Base-by-base conservation (phyloP, 768 basidiomycete genomes). In the Leccinum pellstonianum region DNA sequence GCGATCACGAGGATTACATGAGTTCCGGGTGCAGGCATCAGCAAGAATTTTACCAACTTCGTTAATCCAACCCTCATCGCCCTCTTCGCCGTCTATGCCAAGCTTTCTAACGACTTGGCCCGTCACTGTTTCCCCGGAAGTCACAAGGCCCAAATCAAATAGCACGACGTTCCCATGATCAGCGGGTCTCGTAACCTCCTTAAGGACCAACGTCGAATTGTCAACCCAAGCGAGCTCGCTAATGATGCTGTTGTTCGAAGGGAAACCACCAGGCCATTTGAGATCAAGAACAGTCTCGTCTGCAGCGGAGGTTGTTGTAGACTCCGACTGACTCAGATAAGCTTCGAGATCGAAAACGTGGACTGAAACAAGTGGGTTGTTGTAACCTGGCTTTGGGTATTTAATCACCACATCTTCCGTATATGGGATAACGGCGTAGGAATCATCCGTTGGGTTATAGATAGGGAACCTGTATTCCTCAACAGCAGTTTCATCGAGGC, bases 31-130 rank as follows among this genome's bases (percentile, higher is more conserved):
- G 19, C 57, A 27, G 55, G 35, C n/a, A 48, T 56, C 52, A 60
- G 27, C 50, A n/a, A 47, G 60, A 27, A 17, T 25, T 52, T 55
- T 31, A 78, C 88, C 61, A 63, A 93, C 94, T 61, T 84, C 77
- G 54, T 98, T 92, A 62, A 98, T 93, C 97, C 97, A 99, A 1
- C 97, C 97, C 38, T 86, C 85, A 68, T 97, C 96, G 0, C 86
- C 89, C 68, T 96, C 82, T 66, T 95, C 95, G 6, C 93, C 96
- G 37, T 86, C 70, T 69, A 84, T 82, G 4, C 95, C 96, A 10
- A 96, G 79, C 61, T 79, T 87, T 58, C 96, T 78, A 8, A 93
- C 90, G 14, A 93, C 84, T 50, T 64, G 69, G 7, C 87, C 86
- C 33, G 66, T 67, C 11, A 75, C 73, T 49, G 74, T 74, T 11